Percentiles rank a stretch among this genome's conserved stretches.
Conservation (phyloP, 2,329 filamentous ascomycete species). For the Nemania serpens region DNA sequence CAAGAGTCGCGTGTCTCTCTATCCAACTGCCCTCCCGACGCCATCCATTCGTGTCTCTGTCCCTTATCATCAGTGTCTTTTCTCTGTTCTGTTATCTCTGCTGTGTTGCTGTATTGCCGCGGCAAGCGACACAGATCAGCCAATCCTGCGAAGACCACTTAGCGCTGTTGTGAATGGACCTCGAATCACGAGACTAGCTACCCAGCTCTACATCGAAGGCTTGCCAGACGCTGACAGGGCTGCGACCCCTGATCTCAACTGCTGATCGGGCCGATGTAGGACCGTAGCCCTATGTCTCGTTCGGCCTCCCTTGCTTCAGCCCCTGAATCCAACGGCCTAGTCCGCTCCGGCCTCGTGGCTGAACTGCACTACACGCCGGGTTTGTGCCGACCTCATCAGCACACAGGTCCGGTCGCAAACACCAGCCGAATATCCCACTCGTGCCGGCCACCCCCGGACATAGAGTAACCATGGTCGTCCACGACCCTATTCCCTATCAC, state of each 20-base stretch:
- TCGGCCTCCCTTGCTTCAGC: neutral
- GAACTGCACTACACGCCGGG: conserved; percentile 2
- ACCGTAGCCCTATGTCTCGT: neutral
- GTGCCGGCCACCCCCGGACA: neutral
- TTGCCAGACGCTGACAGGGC: neutral
- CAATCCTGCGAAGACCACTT: too few relatives aligned
- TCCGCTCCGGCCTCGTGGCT: neutral
- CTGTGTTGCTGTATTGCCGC: too few relatives aligned
- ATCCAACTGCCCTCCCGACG: neutral
- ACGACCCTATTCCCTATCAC: neutral
- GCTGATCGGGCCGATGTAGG: too few relatives aligned
- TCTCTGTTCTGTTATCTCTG: too few relatives aligned
- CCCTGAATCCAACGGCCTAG: neutral
- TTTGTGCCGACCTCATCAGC: neutral
- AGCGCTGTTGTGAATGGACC: too few relatives aligned
- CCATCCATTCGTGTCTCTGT: neutral
- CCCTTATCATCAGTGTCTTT: neutral
- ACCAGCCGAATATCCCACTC: neutral
- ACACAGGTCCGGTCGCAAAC: neutral
- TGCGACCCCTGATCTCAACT: neutral
- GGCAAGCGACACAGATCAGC: too few relatives aligned
- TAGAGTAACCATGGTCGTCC: neutral
- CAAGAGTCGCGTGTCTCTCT: neutral
- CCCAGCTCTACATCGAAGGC: too few relatives aligned
- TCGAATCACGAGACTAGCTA: too few relatives aligned